These are phyloP conservation scores for Wickerhamiella alocasiicola DNA, from an alignment of 805 yeast species.

Conservation along the genomic window DNA sequence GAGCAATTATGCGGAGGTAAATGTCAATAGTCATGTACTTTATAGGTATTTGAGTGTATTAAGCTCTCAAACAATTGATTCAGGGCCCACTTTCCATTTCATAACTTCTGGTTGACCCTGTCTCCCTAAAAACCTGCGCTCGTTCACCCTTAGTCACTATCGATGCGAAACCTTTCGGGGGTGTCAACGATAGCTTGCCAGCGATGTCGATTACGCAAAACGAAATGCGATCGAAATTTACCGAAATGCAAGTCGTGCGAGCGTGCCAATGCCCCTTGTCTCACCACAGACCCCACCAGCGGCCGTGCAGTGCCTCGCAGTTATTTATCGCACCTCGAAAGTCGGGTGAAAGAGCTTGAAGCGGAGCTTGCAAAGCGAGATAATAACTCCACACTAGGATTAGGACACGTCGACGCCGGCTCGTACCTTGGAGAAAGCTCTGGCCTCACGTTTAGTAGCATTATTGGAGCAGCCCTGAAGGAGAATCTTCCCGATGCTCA, in stretches of 20 bases:
- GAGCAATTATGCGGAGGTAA: no score
- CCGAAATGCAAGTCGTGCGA: slow-evolving; percentile 55
- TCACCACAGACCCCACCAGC: slow-evolving; percentile 77
- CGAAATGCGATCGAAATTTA: slow-evolving; percentile 54
- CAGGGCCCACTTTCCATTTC: no score
- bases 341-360: slow-evolving; percentile 47
- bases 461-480: slow-evolving; percentile 13
- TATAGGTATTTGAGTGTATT: no score
- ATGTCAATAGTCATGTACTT: no score
- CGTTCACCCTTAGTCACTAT: slow-evolving; percentile 11
- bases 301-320: slow-evolving; percentile 72
- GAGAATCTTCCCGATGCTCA: slow-evolving; percentile 14
- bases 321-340: slow-evolving; percentile 61
- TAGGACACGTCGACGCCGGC: slow-evolving; percentile 9
- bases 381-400: slow-evolving; percentile 11
- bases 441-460: slow-evolving; percentile 14
- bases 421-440: slow-evolving; percentile 14
- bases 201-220: slow-evolving; percentile 59
- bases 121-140: no score
- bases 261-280: slow-evolving; percentile 59
- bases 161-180: slow-evolving; percentile 9
- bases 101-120: no score
- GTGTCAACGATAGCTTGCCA: slow-evolving; percentile 46
- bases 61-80: no score
- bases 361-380: slow-evolving; percentile 31